phyloP scores from a whole-genome alignment of 129 eudicot genomes.

The Helianthus tuberosus region DNA sequence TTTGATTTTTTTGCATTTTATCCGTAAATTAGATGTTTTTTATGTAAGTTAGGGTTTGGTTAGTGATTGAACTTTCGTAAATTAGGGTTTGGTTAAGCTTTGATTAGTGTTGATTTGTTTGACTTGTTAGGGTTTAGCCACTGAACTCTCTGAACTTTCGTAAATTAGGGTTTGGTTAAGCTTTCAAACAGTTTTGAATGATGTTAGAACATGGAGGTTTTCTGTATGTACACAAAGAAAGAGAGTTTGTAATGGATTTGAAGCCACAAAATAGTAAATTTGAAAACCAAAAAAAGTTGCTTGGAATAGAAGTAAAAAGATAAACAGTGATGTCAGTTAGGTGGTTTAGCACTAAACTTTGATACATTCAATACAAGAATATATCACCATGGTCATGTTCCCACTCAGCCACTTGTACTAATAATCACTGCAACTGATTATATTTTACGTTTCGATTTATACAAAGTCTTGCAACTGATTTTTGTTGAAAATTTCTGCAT shows the following conservation, averaged over 20 bases:
- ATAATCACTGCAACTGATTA: slow-evolving; percentile 26
- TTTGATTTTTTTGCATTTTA: too few species aligned
- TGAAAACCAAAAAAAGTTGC: slow-evolving; percentile 32
- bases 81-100: too few species aligned
- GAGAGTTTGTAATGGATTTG: slow-evolving; percentile 25
- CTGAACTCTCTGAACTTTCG: too few species aligned
- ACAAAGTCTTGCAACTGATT: background rate
- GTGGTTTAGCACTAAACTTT: slow-evolving; percentile 39
- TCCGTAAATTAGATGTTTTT: too few species aligned
- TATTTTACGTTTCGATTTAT: background rate
- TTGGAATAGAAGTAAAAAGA: slow-evolving; percentile 30
- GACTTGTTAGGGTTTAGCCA: too few species aligned
- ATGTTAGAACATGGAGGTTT: background rate
- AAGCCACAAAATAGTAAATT: slow-evolving; percentile 26
- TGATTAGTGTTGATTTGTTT: too few species aligned
- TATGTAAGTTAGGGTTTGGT: too few species aligned
- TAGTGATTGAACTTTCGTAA: too few species aligned
- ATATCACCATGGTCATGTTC: slow-evolving; percentile 8
- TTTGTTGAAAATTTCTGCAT: background rate
- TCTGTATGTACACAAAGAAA: slow-evolving; percentile 6
- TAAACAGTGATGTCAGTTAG: slow-evolving; percentile 25
- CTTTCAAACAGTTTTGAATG: too few species aligned
- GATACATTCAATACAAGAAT: slow-evolving; percentile 23
- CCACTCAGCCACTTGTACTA: slow-evolving; percentile 18
- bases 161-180: too few species aligned